Conservation (phyloP, 305 asterid genomes). For the Plantago coronopus region DNA sequence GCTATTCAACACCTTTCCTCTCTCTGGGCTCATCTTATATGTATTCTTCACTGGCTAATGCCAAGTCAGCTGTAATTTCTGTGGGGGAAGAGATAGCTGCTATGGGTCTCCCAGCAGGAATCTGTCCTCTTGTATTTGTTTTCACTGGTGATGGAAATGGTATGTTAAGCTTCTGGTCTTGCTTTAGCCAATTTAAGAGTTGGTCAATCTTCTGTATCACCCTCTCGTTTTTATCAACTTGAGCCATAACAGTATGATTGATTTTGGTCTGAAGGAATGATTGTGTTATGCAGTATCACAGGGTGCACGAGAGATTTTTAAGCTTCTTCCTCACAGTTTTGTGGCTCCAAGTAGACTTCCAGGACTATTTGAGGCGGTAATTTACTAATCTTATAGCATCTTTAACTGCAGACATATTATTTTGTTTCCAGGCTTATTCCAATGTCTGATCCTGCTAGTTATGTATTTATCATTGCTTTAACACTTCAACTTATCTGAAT, state of each 20-base stretch:
- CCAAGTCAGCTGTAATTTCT: slow-evolving; percentile 91
- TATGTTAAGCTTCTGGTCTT: slow-evolving; percentile 23
- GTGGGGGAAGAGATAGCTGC: slow-evolving; percentile 94
- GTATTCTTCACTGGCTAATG: slow-evolving; percentile 93
- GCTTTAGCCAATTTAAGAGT: background rate
- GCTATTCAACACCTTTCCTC: slow-evolving; percentile 92
- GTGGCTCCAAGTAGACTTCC: slow-evolving; percentile 72
- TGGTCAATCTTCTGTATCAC: background rate
- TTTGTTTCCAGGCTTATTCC: background rate
- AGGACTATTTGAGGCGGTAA: slow-evolving; percentile 60
- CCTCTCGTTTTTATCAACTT: background rate
- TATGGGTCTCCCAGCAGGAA: slow-evolving; percentile 72
- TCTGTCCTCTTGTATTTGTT: slow-evolving; percentile 89
- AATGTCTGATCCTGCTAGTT: background rate
- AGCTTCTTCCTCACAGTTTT: slow-evolving; percentile 87
- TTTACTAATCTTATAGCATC: background rate
- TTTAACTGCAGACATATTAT: no score
- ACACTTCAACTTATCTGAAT: no score
- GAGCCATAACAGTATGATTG: background rate
- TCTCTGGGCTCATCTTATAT: slow-evolving; percentile 88
- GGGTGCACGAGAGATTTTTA: slow-evolving; percentile 89
- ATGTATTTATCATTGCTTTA: no score
- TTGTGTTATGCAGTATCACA: slow-evolving; percentile 56
- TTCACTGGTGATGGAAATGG: slow-evolving; percentile 94
- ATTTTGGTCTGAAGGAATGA: background rate